phyloP scores from a whole-genome alignment of 257 asterid species.

The Lavandula angustifolia region DNA sequence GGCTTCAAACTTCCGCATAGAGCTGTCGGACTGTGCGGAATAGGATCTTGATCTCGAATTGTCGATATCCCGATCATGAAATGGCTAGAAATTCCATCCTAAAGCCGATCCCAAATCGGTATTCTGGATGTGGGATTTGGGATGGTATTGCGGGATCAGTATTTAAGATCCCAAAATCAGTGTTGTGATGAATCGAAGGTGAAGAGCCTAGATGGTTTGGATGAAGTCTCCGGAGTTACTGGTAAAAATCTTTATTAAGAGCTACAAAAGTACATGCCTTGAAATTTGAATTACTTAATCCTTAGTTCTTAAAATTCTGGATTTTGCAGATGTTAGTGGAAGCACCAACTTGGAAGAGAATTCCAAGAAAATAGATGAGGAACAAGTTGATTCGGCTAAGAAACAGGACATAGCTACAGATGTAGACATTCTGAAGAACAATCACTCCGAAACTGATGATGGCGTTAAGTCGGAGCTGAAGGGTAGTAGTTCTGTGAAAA shows the following conservation, averaged over 20 bases:
- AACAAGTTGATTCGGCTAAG: not conserved
- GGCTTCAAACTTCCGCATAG: too few species aligned
- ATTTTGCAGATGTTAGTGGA: constrained; percentile 28
- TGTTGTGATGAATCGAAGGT: constrained; percentile 19
- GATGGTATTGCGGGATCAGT: too few species aligned
- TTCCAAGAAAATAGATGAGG: not conserved
- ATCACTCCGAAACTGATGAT: too few species aligned
- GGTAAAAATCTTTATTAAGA: constrained; percentile 35
- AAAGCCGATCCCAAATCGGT: too few species aligned
- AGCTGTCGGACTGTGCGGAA: too few species aligned
- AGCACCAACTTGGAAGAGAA: not conserved
- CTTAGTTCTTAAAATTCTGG: not conserved
- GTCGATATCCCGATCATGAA: too few species aligned
- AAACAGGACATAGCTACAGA: not conserved
- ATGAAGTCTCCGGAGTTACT: constrained; percentile 35
- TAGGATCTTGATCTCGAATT: too few species aligned
- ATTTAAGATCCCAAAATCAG: too few species aligned
- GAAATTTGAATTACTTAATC: not conserved
- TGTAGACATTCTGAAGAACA: not conserved
- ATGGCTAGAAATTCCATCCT: too few species aligned
- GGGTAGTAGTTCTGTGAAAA: too few species aligned
- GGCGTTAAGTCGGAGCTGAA: too few species aligned
- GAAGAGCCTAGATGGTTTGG: constrained; percentile 29
- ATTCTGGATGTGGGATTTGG: too few species aligned
- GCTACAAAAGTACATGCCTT: not conserved